phyloP scores from a whole-genome alignment of 306 rosid genomes.

The Prunus armeniaca region DNA sequence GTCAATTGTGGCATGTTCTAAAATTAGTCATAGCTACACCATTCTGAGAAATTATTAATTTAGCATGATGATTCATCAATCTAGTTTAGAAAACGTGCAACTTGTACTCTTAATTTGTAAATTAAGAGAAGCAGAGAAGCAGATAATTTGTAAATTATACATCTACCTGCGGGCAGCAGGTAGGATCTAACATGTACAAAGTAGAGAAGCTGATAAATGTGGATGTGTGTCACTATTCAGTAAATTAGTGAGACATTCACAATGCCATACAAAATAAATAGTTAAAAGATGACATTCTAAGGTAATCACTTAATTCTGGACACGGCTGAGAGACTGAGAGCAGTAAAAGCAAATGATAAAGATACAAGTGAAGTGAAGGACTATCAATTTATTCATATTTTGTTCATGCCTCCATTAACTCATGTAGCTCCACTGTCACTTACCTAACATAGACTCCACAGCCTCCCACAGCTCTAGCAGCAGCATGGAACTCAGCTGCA shows the following conservation, averaged over 20 bases:
- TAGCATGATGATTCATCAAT: neutral
- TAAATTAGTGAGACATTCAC: neutral
- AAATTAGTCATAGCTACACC: neutral
- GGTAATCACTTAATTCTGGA: neutral
- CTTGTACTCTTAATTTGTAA: neutral
- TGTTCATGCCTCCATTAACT: neutral
- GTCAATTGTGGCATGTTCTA: neutral
- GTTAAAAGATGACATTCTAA: neutral
- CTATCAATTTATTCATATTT: neutral
- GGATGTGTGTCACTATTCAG: neutral
- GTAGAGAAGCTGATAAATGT: too few relatives aligned
- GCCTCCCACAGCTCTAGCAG: constrained; percentile 46
- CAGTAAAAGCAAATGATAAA: neutral
- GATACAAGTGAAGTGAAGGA: neutral
- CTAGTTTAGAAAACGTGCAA: neutral
- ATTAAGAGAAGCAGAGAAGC: neutral
- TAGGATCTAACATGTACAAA: neutral
- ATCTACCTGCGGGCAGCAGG: neutral
- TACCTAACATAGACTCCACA: constrained; percentile 46
- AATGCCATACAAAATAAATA: neutral
- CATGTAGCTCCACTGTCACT: neutral
- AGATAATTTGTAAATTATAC: neutral
- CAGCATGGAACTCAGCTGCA: constrained; percentile 45
- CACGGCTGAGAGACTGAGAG: neutral
- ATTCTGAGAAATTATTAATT: neutral